Percentiles rank a stretch among this genome's conserved stretches.
Evolutionary conservation across 148 eudicot genomes (phyloP).

Genomic region (Silene latifolia): DNA sequence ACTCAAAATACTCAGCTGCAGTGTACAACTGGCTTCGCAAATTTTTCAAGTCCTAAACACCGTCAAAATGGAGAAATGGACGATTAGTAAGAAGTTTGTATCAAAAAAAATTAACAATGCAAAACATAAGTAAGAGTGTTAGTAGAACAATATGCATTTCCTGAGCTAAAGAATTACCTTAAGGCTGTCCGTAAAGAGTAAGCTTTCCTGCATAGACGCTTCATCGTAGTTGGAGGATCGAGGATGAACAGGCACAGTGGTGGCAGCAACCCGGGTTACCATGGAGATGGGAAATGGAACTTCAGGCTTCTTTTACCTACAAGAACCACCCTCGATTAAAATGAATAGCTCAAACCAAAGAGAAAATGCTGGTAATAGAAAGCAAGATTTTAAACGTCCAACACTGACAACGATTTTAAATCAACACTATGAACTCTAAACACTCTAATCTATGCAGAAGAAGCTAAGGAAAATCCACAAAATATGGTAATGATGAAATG

Average conservation of each 20-base stretch:
- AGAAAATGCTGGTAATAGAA: too few relatives aligned
- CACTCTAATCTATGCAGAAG: too few relatives aligned
- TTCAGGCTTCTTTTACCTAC: slow-evolving; percentile 32
- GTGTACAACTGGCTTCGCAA: slow-evolving; percentile 78
- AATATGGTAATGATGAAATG: too few relatives aligned
- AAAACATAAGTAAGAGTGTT: background rate
- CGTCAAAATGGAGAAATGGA: slow-evolving; percentile 21
- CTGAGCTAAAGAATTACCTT: slow-evolving; percentile 43
- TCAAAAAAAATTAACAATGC: background rate
- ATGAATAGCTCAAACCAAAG: too few relatives aligned
- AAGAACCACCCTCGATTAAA: slow-evolving; percentile 16
- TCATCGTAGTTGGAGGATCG: slow-evolving; percentile 71
- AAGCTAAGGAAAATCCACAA: too few relatives aligned
- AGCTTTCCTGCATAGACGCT: slow-evolving; percentile 74
- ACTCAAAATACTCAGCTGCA: slow-evolving; percentile 93
- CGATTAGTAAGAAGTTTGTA: background rate
- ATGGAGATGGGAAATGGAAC: slow-evolving; percentile 28
- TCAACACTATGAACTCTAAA: background rate
- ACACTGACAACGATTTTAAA: too few relatives aligned
- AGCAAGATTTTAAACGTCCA: too few relatives aligned
- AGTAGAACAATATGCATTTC: background rate
- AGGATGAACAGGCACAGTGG: slow-evolving; percentile 38
- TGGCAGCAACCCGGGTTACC: slow-evolving; percentile 56
- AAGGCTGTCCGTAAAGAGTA: slow-evolving; percentile 84
- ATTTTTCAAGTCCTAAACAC: slow-evolving; percentile 78